Evolutionary conservation across 2,329 filamentous ascomycete genomes (phyloP), one percentile per base, ranked within the genome.

Genomic region (Aspergillus puulaauensis): DNA sequence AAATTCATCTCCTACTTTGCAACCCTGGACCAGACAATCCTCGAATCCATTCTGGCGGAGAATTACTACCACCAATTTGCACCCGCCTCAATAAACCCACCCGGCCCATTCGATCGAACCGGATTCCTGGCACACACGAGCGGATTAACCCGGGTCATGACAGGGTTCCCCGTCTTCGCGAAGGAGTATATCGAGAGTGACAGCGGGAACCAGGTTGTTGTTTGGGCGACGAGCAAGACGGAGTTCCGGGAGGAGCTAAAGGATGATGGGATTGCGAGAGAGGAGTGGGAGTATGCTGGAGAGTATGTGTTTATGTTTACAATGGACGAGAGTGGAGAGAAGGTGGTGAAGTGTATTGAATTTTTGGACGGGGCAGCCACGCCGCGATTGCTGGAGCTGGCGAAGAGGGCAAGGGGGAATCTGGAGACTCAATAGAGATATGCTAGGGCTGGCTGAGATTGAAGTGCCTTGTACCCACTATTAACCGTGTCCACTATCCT

Each of bases 291-390:
- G 4, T 56, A 33, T 17, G 12, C 5, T 2, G 54, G 46, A 7
- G 47, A 51, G 27, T 56, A 56, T 31, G 33, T 56, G 4, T 51
- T 56, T 40, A 37, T 56, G 41, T 31, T 56, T 4, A 51, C 39
- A 11, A 56, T 49, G 45, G 45, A 49, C 23, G 45, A 55, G 24
- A 23, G 19, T 17, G 45, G 37, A 11, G 45, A 44, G 24, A 33
- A 33, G 52, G 23, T 48, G 35, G 45, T 35, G 8, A 27, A 24
- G 17, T 21, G 37, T 5, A 15, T 55, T 8, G 52, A 55, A 45
- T 55, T 55, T 35, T 33, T 55, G 44, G 52, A 55, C 44, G 49
- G 52, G 43, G 31, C 23, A n/a, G 45, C 15, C n/a, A 55, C 44
- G 3, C 35, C 11, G 21, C 27, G 24, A 37, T 9, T 55, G 24